These are phyloP conservation scores for Candida yuanshanica DNA, from an alignment of 805 yeast species.

Conservation along the genomic window DNA sequence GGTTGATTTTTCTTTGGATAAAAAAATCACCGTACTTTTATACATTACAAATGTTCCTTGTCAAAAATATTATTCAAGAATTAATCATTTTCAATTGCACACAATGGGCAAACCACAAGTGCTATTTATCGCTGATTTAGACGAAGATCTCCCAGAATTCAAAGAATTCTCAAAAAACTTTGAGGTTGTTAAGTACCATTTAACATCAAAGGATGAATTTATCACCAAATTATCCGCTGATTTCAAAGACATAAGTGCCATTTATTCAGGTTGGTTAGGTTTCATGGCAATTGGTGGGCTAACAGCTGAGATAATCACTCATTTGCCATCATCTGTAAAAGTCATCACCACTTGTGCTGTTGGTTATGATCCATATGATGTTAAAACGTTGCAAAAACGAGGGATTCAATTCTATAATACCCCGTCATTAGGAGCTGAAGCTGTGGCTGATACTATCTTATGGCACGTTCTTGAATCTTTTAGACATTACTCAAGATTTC, in stretches of 20 bases:
- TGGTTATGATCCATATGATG: conserved; percentile 50
- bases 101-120: conserved; percentile 6
- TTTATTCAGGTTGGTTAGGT: conserved; percentile 58
- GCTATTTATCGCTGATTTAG: conserved; percentile 41
- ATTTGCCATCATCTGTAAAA: conserved; percentile 40
- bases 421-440: conserved; percentile 44
- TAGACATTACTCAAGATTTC: conserved; percentile 41
- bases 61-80: no score
- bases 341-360: conserved; percentile 51
- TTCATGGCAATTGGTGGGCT: conserved; percentile 48
- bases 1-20: no score
- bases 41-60: no score
- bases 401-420: conserved; percentile 43
- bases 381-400: conserved; percentile 31
- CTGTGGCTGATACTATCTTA: conserved; percentile 60
- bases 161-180: conserved; percentile 28
- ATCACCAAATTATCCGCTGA: conserved; percentile 30
- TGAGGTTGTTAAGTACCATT: conserved; percentile 28
- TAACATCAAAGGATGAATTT: conserved; percentile 36
- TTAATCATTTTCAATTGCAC: no score
- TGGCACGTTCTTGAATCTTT: conserved; percentile 51
- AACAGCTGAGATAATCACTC: conserved; percentile 34
- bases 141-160: conserved; percentile 32
- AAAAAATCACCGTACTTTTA: no score
- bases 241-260: conserved; percentile 38